These are phyloP conservation scores for Seiridium cupressi DNA, from an alignment of 2,329 filamentous ascomycete species.

Conservation along the genomic window DNA sequence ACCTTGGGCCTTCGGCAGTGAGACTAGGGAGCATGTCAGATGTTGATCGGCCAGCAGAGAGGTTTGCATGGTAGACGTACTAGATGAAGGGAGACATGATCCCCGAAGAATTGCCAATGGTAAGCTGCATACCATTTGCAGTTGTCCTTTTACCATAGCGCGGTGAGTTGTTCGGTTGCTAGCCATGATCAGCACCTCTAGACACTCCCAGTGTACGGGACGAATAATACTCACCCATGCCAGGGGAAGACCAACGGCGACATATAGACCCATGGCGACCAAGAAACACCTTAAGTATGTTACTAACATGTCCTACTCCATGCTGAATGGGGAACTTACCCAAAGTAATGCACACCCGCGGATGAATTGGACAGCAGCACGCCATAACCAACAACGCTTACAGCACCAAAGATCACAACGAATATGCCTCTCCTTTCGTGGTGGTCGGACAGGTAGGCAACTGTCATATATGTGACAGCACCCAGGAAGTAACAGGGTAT, in stretches of 20 bases:
- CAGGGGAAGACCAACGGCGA: slow-evolving; percentile 53
- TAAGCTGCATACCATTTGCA: slow-evolving; percentile 69
- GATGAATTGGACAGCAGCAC: slow-evolving; percentile 61
- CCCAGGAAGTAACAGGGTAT: slow-evolving; percentile 77
- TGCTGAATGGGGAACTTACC: slow-evolving; percentile 17
- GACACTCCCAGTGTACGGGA: not conserved
- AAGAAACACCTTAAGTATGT: slow-evolving; percentile 57
- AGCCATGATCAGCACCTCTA: not conserved
- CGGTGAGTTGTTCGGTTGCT: slow-evolving; percentile 65
- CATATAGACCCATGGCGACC: slow-evolving; percentile 71
- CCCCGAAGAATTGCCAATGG: slow-evolving; percentile 67
- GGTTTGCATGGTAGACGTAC: slow-evolving; percentile 19
- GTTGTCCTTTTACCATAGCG: slow-evolving; percentile 75
- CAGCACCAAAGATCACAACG: slow-evolving; percentile 56
- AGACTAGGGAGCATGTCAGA: slow-evolving; percentile 29
- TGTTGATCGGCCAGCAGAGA: not conserved
- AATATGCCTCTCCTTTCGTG: slow-evolving; percentile 66
- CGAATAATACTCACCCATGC: slow-evolving; percentile 41
- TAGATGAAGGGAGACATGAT: slow-evolving; percentile 73
- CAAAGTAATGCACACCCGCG: slow-evolving; percentile 69
- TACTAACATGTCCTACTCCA: not conserved
- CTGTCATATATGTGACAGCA: slow-evolving; percentile 64
- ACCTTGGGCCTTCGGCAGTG: slow-evolving; percentile 51
- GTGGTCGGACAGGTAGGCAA: slow-evolving; percentile 66
- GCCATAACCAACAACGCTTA: slow-evolving; percentile 68